Evolutionary conservation across 2,329 filamentous ascomycete genomes (phyloP), one percentile per base, ranked within the genome.

Genomic region (Cercospora citrullina): DNA sequence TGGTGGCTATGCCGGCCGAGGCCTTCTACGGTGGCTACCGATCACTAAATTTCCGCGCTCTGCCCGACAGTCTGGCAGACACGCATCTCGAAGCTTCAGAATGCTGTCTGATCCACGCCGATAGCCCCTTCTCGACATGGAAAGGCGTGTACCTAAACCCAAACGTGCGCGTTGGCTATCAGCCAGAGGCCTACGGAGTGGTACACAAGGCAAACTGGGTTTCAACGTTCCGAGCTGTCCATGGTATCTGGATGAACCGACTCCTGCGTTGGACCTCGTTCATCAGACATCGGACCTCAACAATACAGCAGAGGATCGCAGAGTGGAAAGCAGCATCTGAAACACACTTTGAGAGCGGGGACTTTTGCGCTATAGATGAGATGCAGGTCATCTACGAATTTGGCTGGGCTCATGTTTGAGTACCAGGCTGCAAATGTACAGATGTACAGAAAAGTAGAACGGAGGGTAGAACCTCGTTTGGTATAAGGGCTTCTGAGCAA

Each of bases 51-150:
- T 92, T 92, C 77, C 87, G 90, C 9, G 89, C 84, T 4, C 82
- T 91, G 23, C 75, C 86, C 0, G 89, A 91, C 74, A 84, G 83
- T 4, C 85, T 94, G 1, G 84, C 84, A 0, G 67, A 72, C 3
- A 74, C 81, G 28, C 90, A 92, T 74, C 82, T 93, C 28, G 91
- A 94, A 78, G 91, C 84, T n/a, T 91, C 88, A 14, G 91, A 94
- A 79, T 93, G 91, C 81, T 94, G 91, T 78, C 85, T 94, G 63
- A 88, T 92, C 64, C 90, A 92, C 75, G 87, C 87, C 2, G 90
- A 92, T 74, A 92, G 92, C 72, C 86, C 86, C 1, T 79, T 88
- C 4, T 84, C 84, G 5, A 75, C 64, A 1, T 72, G 67, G 6
- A 78, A 81, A 64, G 88, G 90, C 60, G 87, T 92, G 5, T 92